Percentiles rank a stretch among this genome's conserved stretches.
Evolutionary conservation across 441 rosid species (phyloP).

Genomic region (Lepidium campestre): DNA sequence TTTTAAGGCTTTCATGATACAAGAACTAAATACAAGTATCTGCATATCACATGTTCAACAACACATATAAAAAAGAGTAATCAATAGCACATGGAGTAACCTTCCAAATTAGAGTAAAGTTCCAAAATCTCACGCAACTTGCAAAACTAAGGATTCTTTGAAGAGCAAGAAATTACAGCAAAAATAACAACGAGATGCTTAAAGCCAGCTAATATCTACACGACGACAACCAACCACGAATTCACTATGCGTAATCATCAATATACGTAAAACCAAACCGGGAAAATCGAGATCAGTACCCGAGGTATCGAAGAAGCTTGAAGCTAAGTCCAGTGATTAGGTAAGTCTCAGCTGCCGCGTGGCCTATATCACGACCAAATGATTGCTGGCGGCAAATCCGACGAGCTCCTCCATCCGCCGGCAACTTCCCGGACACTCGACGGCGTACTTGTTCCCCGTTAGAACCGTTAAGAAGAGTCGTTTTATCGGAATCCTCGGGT

Average conservation of each 20-base stretch:
- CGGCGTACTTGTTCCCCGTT: constrained; percentile 37
- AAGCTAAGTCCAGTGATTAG: constrained; percentile 62
- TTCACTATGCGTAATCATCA: neutral
- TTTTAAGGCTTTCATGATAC: neutral
- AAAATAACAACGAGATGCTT: neutral
- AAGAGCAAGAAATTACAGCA: neutral
- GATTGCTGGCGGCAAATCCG: constrained; percentile 47
- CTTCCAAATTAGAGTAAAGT: constrained; percentile 2
- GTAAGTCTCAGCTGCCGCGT: constrained; percentile 84
- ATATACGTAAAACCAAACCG: neutral
- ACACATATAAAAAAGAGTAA: neutral
- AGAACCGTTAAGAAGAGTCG: neutral
- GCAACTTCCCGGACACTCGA: constrained; percentile 32
- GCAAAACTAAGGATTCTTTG: neutral
- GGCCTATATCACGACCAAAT: constrained; percentile 59
- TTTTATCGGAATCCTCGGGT: constrained; percentile 19
- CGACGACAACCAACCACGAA: neutral
- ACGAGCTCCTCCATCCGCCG: constrained; percentile 13
- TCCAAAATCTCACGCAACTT: neutral
- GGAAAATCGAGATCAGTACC: constrained; percentile 38
- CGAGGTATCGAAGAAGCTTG: constrained; percentile 74
- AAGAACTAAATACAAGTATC: neutral
- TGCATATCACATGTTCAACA: neutral
- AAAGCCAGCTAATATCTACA: neutral
- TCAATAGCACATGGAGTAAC: constrained; percentile 1